Conservation (phyloP, 176 grass and related monocot genomes). For the Metroxylon sagu region DNA sequence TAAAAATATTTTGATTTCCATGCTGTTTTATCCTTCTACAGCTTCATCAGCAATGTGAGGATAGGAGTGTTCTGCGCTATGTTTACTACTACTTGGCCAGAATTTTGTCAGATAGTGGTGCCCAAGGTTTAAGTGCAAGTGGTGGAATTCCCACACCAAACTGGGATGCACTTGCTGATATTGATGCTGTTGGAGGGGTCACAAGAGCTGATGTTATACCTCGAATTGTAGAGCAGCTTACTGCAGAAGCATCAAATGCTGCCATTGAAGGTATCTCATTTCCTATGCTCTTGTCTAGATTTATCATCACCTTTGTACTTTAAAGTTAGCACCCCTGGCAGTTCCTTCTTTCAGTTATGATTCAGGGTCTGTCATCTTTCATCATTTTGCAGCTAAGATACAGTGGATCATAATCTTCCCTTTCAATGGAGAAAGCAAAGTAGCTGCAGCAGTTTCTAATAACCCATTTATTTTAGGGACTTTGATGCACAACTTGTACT, state of each 20-base stretch:
- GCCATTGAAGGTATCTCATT: constrained; percentile 65
- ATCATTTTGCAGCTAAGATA: too few species aligned
- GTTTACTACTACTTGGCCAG: constrained; percentile 98
- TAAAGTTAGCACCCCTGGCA: too few species aligned
- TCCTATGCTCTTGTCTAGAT: constrained; percentile 4
- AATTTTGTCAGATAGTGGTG: constrained; percentile 91
- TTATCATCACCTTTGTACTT: too few species aligned
- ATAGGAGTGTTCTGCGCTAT: constrained; percentile 84
- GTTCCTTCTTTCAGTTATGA: too few species aligned
- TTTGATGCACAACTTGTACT: too few species aligned
- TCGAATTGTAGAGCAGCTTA: constrained; percentile 87
- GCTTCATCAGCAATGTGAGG: constrained; percentile 98
- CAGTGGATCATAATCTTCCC: too few species aligned
- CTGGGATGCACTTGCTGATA: constrained; percentile 96
- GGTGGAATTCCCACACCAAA: constrained; percentile 97
- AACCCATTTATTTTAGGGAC: too few species aligned
- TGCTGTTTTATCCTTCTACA: constrained; percentile 36
- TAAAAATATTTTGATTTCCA: too few species aligned
- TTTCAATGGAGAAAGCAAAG: too few species aligned
- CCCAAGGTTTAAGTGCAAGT: constrained; percentile 82
- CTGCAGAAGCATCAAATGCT: constrained; percentile 60
- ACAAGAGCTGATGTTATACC: constrained; percentile 93
- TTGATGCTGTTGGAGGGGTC: constrained; percentile 90
- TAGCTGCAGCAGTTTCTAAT: too few species aligned
- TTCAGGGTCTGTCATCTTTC: too few species aligned